Conservation (phyloP, 805 yeast genomes). For the Yamadazyma kitorensis region DNA sequence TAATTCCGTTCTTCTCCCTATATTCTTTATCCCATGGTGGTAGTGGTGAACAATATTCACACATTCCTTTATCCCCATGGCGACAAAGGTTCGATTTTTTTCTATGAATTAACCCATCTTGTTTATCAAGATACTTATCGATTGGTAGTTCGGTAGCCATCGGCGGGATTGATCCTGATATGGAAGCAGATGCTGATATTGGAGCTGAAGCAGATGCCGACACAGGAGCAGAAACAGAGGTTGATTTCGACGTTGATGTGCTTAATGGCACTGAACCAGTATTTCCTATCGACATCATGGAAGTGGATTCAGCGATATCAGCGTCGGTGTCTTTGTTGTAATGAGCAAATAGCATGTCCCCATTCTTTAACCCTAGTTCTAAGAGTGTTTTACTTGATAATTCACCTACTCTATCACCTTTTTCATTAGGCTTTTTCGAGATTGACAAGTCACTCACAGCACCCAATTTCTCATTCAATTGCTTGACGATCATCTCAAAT, state of each 20-base stretch:
- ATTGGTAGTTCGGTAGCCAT: slow-evolving; percentile 51
- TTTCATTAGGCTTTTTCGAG: slow-evolving; percentile 44
- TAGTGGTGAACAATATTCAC: slow-evolving; percentile 93
- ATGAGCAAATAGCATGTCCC: slow-evolving; percentile 53
- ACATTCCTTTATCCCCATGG: slow-evolving; percentile 94
- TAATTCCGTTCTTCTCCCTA: slow-evolving; percentile 70
- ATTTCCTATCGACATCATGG: neutral
- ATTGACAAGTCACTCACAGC: slow-evolving; percentile 28
- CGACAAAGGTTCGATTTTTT: slow-evolving; percentile 63
- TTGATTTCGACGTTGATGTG: neutral
- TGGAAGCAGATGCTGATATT: slow-evolving; percentile 5
- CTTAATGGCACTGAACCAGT: too few species aligned
- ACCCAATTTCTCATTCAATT: slow-evolving; percentile 27
- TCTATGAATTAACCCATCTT: slow-evolving; percentile 72
- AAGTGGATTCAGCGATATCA: neutral
- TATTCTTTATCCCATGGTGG: slow-evolving; percentile 92
- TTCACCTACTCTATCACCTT: slow-evolving; percentile 39
- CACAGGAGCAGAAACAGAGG: slow-evolving; percentile 1
- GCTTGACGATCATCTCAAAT: slow-evolving; percentile 45
- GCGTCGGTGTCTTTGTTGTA: slow-evolving; percentile 19
- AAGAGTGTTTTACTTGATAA: slow-evolving; percentile 35
- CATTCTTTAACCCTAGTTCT: slow-evolving; percentile 54
- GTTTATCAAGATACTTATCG: slow-evolving; percentile 63
- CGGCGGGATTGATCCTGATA: slow-evolving; percentile 4
- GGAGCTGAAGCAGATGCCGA: neutral